Percentiles rank a stretch among this genome's conserved stretches.
phyloP scores from a whole-genome alignment of 2,329 filamentous ascomycete species.

The Chrysoporthe cubensis region DNA sequence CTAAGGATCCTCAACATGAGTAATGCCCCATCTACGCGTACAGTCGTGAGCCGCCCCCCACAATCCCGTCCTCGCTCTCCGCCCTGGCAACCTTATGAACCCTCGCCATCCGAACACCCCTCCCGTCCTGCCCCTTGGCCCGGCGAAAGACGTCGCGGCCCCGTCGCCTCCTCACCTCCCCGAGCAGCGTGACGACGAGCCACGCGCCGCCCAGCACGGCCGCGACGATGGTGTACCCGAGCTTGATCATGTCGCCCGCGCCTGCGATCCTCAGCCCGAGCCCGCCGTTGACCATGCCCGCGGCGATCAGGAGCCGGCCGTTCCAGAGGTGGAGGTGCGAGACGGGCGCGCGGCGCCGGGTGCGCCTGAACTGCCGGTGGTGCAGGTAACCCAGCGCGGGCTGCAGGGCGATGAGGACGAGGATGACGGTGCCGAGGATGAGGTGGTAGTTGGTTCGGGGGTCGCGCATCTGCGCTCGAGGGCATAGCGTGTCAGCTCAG shows the following conservation, averaged over 20 bases:
- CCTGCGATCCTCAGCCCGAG: constrained; percentile 46
- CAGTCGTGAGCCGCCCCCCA: not conserved
- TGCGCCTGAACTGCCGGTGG: constrained; percentile 45
- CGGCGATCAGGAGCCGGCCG: constrained; percentile 43
- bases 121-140: not conserved
- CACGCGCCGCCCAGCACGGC: constrained; percentile 44
- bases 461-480: constrained; percentile 36
- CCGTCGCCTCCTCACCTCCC: constrained; percentile 36
- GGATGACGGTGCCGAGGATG: constrained; percentile 50
- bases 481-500: constrained; percentile 3
- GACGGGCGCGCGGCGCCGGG: constrained; percentile 44
- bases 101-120: not conserved
- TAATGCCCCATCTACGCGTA: not conserved
- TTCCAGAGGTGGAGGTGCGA: constrained; percentile 47
- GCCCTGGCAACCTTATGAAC: constrained; percentile 8
- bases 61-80: constrained; percentile 4
- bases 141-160: not conserved
- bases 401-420: constrained; percentile 45
- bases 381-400: constrained; percentile 48
- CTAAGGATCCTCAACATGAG: too few relatives aligned
- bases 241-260: constrained; percentile 35
- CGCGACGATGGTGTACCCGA: constrained; percentile 45
- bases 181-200: constrained; percentile 39
- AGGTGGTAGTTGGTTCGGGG: constrained; percentile 45
- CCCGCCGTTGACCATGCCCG: constrained; percentile 51